Conservation (phyloP, 2,329 filamentous ascomycete species). For the Periconia sp. region DNA sequence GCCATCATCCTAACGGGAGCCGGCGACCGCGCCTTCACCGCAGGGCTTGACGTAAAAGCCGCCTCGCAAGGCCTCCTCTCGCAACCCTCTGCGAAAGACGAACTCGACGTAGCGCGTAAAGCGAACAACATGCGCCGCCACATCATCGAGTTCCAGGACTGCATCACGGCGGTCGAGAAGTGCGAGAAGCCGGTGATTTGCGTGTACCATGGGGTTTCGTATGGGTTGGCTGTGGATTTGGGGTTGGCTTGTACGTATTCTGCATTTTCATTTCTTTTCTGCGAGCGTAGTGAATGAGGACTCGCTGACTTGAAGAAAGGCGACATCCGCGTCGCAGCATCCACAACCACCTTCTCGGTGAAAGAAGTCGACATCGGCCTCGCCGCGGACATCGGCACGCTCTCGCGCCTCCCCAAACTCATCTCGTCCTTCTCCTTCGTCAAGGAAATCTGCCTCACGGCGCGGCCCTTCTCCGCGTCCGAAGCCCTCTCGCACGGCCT, state of each 20-base stretch:
- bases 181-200: conserved; percentile 68
- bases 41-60: conserved; percentile 77
- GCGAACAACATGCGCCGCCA: conserved; percentile 60
- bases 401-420: conserved; percentile 71
- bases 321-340: conserved; percentile 68
- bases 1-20: conserved; percentile 78
- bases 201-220: conserved; percentile 29
- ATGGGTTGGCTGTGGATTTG: conserved; percentile 51
- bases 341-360: conserved; percentile 65
- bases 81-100: conserved; percentile 22
- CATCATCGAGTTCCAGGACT: conserved; percentile 78
- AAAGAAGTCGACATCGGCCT: conserved; percentile 84
- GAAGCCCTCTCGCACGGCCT: conserved; percentile 73
- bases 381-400: conserved; percentile 76
- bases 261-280: neutral
- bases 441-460: conserved; percentile 75
- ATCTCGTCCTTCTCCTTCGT: conserved; percentile 74
- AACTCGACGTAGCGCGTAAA: conserved; percentile 63
- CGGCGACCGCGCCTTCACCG: conserved; percentile 81
- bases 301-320: conserved; percentile 54
- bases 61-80: conserved; percentile 55
- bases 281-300: conserved; percentile 30
- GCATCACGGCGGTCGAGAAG: conserved; percentile 73
- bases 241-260: neutral
- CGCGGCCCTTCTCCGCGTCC: conserved; percentile 66